Conservation (phyloP, 352 stramenopile genomes). For the Globisporangium viniferum region DNA sequence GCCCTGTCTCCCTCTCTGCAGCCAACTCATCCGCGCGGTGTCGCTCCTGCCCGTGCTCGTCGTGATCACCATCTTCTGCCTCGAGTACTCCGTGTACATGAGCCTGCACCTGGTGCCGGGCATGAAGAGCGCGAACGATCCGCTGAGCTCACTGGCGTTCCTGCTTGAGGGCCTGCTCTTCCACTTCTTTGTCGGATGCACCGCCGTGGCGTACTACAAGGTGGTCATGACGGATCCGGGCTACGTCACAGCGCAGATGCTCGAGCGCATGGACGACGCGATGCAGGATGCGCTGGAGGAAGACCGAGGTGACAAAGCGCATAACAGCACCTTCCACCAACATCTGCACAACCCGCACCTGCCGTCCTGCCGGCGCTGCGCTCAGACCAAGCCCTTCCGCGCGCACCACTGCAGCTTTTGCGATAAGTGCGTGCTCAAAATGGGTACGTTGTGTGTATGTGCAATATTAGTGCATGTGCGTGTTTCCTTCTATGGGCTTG, state of each 20-base stretch:
- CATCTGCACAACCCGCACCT: slow-evolving; percentile 10
- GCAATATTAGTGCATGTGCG: background rate
- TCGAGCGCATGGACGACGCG: slow-evolving; percentile 59
- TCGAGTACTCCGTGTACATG: slow-evolving; percentile 76
- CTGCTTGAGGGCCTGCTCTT: slow-evolving; percentile 49
- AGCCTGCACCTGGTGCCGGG: slow-evolving; percentile 43
- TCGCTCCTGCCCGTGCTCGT: slow-evolving; percentile 62
- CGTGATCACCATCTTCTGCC: slow-evolving; percentile 46
- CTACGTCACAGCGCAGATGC: slow-evolving; percentile 63
- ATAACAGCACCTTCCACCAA: background rate
- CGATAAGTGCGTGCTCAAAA: slow-evolving; percentile 81
- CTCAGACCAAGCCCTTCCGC: slow-evolving; percentile 71
- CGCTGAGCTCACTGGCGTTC: slow-evolving; percentile 18
- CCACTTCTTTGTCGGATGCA: slow-evolving; percentile 50
- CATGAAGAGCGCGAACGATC: slow-evolving; percentile 14
- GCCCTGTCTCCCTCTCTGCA: slow-evolving; percentile 9
- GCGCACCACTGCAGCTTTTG: slow-evolving; percentile 87
- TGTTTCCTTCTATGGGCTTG: background rate
- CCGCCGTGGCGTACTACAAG: slow-evolving; percentile 62
- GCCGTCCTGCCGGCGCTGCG: slow-evolving; percentile 57
- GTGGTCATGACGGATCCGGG: slow-evolving; percentile 82
- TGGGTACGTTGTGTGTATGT: slow-evolving; percentile 41
- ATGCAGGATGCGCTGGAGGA: slow-evolving; percentile 64
- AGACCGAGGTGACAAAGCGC: slow-evolving; percentile 18
- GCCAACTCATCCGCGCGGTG: slow-evolving; percentile 56